Base-by-base conservation (phyloP, 768 basidiomycete genomes). In the Brasilioporus rufonigricans region DNA sequence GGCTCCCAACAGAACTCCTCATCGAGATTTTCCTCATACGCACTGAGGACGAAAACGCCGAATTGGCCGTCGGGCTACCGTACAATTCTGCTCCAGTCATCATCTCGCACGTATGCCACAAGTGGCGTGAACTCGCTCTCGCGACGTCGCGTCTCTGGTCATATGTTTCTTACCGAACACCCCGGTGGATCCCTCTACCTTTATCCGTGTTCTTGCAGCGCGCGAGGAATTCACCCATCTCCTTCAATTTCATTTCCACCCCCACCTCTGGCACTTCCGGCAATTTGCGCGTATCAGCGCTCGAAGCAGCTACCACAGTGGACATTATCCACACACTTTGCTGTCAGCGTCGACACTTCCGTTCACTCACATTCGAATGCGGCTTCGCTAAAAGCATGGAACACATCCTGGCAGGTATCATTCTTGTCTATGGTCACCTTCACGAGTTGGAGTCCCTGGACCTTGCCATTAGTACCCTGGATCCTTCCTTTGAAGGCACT, bases 1-100 rank as follows among this genome's bases (percentile, higher is more conserved):
- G 77, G 75, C 74, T 82, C 44, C 81, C 81, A 14, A 55, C 71
- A 35, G 81, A 83, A 57, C 64, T 82, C 19, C 73, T 83, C 39
- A 59, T 71, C 36, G 70, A 75, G 8, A 72, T 81, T 48, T 83
- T 82, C 55, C 53, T 71, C 50, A 58, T 71, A 26, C 61, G 63
- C 35, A 47, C 59, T 33, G 60, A 63, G 55, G 66, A 71, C 36
- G 61, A 67, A 48, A 59, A 58, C 51, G 32, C 58, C 24, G 71
- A 69, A 43, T 43, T 62, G 23, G 24, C 50, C 23, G 52, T 61
- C 45, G 66, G 64, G 47, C 57, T 69, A 36, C 48, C 64, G 27
- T 70, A 58, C 53, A 71, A 71, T 56, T 59, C 66, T 35, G 66
- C 74, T 14, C 71, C 78, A 3, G 64, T 80, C 31, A 46, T 69